Evolutionary conservation across 202 grass and related monocot species (phyloP).

Genomic region (Sporobolus alterniflorus): DNA sequence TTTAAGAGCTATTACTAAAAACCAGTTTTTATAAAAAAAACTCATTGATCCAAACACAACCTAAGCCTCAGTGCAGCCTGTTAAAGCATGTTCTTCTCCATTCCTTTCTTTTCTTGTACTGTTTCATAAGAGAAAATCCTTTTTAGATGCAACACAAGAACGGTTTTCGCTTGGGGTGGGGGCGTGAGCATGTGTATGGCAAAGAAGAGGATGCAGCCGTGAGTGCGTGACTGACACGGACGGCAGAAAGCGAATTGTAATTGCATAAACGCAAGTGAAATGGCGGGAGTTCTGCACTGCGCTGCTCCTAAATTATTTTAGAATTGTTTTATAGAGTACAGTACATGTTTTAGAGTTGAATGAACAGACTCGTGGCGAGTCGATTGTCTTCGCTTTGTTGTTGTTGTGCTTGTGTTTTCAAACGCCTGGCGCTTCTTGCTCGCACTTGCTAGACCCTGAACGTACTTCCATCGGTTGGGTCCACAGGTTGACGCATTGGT

Average conservation of each 20-base stretch:
- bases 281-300: background rate
- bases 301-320: background rate
- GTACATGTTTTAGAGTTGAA: background rate
- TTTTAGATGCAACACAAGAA: background rate
- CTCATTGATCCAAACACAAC: no score
- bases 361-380: background rate
- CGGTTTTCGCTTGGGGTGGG: slow-evolving; percentile 9
- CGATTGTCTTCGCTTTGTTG: background rate
- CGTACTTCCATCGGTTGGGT: no score
- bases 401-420: background rate
- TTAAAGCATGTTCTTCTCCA: background rate
- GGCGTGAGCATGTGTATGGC: background rate
- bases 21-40: no score
- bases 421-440: no score
- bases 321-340: no score
- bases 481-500: no score
- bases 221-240: slow-evolving; percentile 36
- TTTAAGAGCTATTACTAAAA: no score
- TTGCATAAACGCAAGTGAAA: background rate
- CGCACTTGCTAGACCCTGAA: no score
- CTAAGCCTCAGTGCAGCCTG: no score
- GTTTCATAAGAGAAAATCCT: background rate
- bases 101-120: background rate
- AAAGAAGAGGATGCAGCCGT: slow-evolving; percentile 6
- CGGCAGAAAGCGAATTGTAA: background rate